These are phyloP conservation scores for Colletotrichum tabaci DNA, from an alignment of 2,329 filamentous ascomycete genomes.

Conservation along the genomic window DNA sequence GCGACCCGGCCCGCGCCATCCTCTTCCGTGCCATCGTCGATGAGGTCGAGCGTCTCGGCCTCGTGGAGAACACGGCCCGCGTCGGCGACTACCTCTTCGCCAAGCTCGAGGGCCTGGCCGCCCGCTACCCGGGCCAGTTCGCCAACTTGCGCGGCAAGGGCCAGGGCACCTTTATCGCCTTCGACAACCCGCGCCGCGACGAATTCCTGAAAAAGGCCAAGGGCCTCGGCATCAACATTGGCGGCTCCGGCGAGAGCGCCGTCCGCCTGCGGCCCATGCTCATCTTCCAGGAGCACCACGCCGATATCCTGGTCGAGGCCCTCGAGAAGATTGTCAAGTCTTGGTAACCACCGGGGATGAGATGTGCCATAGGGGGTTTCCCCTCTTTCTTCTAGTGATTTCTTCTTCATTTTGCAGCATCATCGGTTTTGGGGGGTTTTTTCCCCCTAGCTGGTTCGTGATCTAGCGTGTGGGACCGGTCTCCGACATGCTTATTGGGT, in stretches of 20 bases:
- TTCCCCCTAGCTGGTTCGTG: neutral
- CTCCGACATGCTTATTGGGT: neutral
- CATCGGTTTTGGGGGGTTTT: neutral
- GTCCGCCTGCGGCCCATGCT: conserved; percentile 91
- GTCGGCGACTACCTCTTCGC: conserved; percentile 85
- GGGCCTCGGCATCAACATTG: conserved; percentile 87
- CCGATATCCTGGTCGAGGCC: conserved; percentile 84
- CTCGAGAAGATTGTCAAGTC: conserved; percentile 80
- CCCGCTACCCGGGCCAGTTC: conserved; percentile 83
- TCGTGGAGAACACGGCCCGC: conserved; percentile 84
- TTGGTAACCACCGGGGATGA: conserved; percentile 35
- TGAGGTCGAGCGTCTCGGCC: conserved; percentile 81
- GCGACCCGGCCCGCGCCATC: conserved; percentile 87
- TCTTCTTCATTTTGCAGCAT: conserved; percentile 6
- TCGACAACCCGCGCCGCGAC: conserved; percentile 86
- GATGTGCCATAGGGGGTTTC: neutral
- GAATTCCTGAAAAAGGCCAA: conserved; percentile 86
- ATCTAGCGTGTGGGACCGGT: conserved; percentile 18
- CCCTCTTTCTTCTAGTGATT: too few species aligned
- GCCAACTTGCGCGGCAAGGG: conserved; percentile 89
- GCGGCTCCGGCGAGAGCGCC: conserved; percentile 82
- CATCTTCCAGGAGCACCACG: conserved; percentile 92
- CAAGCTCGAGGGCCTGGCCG: conserved; percentile 76
- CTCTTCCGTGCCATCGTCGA: conserved; percentile 89
- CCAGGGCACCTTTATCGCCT: conserved; percentile 93